Base-by-base conservation (phyloP, 2,329 filamentous ascomycete species). In the Lasiodiplodia citricola region DNA sequence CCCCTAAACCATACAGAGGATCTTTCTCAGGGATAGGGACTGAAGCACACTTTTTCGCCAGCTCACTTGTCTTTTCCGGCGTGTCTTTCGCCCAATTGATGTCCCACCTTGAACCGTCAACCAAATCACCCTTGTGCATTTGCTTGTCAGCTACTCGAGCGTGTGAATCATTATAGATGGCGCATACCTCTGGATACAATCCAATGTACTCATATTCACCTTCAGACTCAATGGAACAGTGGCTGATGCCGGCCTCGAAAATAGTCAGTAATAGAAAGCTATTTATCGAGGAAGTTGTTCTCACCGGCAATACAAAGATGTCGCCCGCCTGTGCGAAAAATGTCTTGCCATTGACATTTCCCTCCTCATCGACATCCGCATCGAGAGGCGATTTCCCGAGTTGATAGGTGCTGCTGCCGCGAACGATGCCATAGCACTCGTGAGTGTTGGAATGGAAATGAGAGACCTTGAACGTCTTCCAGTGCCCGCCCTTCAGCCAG, bases 401-500 rank as follows among this genome's bases (percentile, higher is more conserved):
- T 18, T 4, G 13, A 25, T 67, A 67, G 3, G n/a, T n/a, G 23
- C 31, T 58, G 37, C 41, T 60, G 21, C 65, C 65, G 7, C n/a
- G n/a, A 5, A 67, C n/a, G 6, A 58, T 28, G 10, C 41, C 65
- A 21, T 60, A 67, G 65, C 54, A 60, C 16, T 60, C 54, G 31
- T 60, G 65, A 7, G 52, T 16, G 54, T 60, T 60, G 37, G 52
- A 25, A 25, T 67, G 65, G 37, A 60, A 67, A 8, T 67, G 51
- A n/a, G 25, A 16, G 2, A 10, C 35, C 10, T 57, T 28, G 41
- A 44, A 67, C 7, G 52, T 37, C 44, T 60, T 67, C 65, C 65
- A 67, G 10, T 67, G 65, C 4, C 65, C 65, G 3, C 65, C 54
- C 7, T 67, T 67, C 37, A 60, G 13, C 65, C 65, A 60, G 4